Base-by-base conservation (phyloP, 129 eudicot species). In the Chrysanthemum lavandulifolium region DNA sequence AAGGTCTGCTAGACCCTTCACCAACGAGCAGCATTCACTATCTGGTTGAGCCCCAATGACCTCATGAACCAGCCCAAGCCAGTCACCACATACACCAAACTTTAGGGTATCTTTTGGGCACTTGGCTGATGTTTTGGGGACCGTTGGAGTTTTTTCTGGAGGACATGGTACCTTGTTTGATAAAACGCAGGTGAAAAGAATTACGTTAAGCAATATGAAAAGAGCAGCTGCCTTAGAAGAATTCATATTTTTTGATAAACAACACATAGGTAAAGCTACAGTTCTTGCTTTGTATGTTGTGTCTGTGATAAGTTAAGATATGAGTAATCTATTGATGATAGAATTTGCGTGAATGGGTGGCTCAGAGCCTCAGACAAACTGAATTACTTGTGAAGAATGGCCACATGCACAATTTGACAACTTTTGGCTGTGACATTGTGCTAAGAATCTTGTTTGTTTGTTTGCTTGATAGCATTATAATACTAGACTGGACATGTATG, bases 91-190 rank as follows among this genome's bases (percentile, higher is more conserved):
- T 13, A 88, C 82, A 27, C 98, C 98, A 16, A 90, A 86, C 83
- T 90, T 94, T 13, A 94, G 96, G 74, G 98, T 88, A 48, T 94
- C 96, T 83, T 71, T 88, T 0, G 98, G 98, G 80, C 98, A 94
- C 80, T 82, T 94, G 6, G 78, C 61, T 16, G 75, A 57, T 19
- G 14, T 56, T 68, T 61, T 56, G 9, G 86, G 86, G 43, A 36
- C 67, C 5, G 77, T 2, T n/a, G 79, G 79, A 49, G 77, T 53
- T 43, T 53, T 65, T 16, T 61, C 49, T 25, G 94, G 80, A 65
- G 88, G 85, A 86, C 90, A 80, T 58, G 80, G 69, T 27, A 68
- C 83, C 52, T 57, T 68, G 69, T 74, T 65, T 71, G 91, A 80
- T 69, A 94, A 72, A 59, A 68, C 86, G 68, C 76, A 47, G 59